phyloP scores from a whole-genome alignment of 2,329 filamentous ascomycete species.

The Penicillium sp. region DNA sequence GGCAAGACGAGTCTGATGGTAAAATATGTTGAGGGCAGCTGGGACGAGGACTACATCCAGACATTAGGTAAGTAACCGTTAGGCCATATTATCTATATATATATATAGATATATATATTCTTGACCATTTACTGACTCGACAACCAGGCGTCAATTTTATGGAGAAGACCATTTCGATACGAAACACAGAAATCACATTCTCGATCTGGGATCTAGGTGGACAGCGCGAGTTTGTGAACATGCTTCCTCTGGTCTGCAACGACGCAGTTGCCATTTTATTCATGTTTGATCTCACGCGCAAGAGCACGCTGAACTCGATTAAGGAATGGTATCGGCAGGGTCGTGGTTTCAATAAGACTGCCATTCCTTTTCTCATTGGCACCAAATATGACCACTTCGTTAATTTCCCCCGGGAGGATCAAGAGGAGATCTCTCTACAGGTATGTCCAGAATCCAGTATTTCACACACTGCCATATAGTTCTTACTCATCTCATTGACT shows the following conservation, averaged over 20 bases:
- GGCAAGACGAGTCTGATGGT: constrained; percentile 99
- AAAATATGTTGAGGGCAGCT: constrained; percentile 98
- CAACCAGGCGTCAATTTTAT: constrained; percentile 89
- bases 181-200: constrained; percentile 99
- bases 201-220: constrained; percentile 98
- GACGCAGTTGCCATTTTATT: constrained; percentile 97
- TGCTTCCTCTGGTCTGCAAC: constrained; percentile 98
- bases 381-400: constrained; percentile 99
- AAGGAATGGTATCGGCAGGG: constrained; percentile 99
- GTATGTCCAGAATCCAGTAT: constrained; percentile 48
- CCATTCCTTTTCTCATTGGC: constrained; percentile 95
- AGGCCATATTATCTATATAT: no score
- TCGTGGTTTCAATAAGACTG: constrained; percentile 98
- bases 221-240: constrained; percentile 98
- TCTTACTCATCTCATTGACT: constrained; percentile 20
- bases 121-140: constrained; percentile 8
- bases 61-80: constrained; percentile 67
- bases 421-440: constrained; percentile 97
- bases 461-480: neutral
- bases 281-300: constrained; percentile 98
- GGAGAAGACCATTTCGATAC: constrained; percentile 99
- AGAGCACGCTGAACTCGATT: constrained; percentile 98
- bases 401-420: constrained; percentile 94
- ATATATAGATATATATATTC: no score
- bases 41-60: constrained; percentile 99